Evolutionary conservation across 495 filamentous ascomycete genomes (phyloP), one percentile per base, ranked within the genome.

Genomic region (Bacidia gigantensis): DNA sequence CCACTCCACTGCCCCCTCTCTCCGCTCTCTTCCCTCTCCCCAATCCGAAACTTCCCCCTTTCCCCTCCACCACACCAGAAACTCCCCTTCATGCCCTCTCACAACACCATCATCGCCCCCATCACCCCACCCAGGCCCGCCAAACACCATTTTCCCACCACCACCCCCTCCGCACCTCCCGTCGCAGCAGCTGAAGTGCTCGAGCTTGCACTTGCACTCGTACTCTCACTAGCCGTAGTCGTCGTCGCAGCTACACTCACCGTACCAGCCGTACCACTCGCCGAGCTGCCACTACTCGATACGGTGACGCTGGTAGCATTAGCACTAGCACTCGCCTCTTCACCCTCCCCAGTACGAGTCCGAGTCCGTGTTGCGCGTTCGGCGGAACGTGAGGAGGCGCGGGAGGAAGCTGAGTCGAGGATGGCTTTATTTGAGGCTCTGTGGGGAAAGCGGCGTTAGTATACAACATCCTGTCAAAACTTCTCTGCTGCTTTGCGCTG

Each of bases 121-220:
- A 49, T 49, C 46, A 49, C 66, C 66, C 24, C 73, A 73, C 14
- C 69, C 72, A 14, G 76, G 81, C 58, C 79, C 79, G 44, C 77
- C 77, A 20, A 70, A 76, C 39, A 22, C 18, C 18, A 22, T 44
- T 10, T 47, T 2, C n/a, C 14, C 44, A 3, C 7, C 44, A 14
- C 14, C 44, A 47, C 5, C 44, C 11, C 9, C 44, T n/a, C 44
- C 26, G 22, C 18, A 47, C 44, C 17, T 12, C 44, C 26, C 7
- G 44, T 10, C 9, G 41, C 9, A 44, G 3, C 11, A 9, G 9
- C 41, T 10, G 1, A 17, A 10, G 18, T 22, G 14, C 3, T 44
- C 0, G 41, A 47, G 7, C n/a, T n/a, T 3, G 5, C 22, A 3
- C 21, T 21, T n/a, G 17, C 23, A 24, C 18, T 20, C 43, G 20